These are phyloP conservation scores for Daldinia eschscholtzii DNA, from an alignment of 2,329 filamentous ascomycete genomes.

Conservation along the genomic window DNA sequence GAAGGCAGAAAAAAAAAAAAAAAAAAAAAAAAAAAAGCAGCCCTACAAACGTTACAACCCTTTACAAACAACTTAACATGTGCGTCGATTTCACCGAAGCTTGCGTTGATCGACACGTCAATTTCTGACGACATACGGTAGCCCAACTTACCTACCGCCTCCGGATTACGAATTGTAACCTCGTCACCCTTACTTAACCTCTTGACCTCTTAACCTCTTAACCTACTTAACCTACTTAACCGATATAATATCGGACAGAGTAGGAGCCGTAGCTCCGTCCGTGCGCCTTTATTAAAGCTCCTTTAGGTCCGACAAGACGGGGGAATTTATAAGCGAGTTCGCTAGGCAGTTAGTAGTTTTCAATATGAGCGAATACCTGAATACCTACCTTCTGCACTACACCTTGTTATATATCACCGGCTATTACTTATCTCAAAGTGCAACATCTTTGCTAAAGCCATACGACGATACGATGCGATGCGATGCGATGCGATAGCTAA, in stretches of 20 bases:
- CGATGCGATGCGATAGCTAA: not conserved
- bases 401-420: not conserved
- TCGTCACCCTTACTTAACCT: not conserved
- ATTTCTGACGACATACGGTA: conserved; percentile 26
- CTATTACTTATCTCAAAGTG: not conserved
- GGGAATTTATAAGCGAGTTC: not conserved
- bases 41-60: not conserved
- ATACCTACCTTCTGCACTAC: not conserved
- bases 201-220: no score
- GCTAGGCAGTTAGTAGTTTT: not conserved
- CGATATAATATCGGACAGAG: conserved; percentile 20
- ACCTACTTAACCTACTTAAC: no score
- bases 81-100: conserved; percentile 16
- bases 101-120: conserved; percentile 38
- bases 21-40: no score
- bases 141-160: not conserved
- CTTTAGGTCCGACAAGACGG: not conserved
- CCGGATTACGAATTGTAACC: conserved; percentile 16
- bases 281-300: not conserved
- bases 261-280: conserved; percentile 33
- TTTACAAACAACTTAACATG: not conserved
- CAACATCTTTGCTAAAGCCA: not conserved
- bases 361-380: not conserved
- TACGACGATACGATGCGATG: not conserved
- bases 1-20: no score